Evolutionary conservation across 1,139 yeast species (phyloP), one percentile per base, ranked within the genome.

Genomic region (Geotrichum phurueaensis): DNA sequence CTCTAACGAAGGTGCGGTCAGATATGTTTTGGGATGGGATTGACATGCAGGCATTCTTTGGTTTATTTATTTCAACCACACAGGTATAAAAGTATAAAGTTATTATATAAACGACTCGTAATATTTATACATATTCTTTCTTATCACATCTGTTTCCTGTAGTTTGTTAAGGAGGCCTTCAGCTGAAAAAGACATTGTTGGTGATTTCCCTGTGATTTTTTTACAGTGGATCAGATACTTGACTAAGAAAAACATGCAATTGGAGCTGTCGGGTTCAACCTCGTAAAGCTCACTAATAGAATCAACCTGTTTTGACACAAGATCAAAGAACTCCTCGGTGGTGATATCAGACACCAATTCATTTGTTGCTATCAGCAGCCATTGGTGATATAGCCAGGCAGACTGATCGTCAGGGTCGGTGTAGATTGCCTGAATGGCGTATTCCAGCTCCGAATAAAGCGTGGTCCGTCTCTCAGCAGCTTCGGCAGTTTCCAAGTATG

Each of bases 371-470:
- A 85, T 81, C 13, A 91, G 73, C 23, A 94, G 76, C 98, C 98
- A 94, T 58, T 85, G 81, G 62, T 89, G 79, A 72, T 92, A 94
- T 3, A 87, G 80, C 98, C 99, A 94, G 0, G 90, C 86, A 0
- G 97, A 88, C 56, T 95, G 94, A 70, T 94, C 98, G 55, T 89
- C 96, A 0, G 96, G 92, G 71, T 94, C 98, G 67, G 96, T 90
- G 70, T 85, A 90, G 75, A 91, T 83, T 0, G 98, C 99, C 33
- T 90, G 87, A 62, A 86, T 86, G 55, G 90, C 79, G 66, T 88
- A 80, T 13, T 81, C 81, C 51, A 91, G 74, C 70, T 94, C 99
- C 45, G 78, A 76, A 0, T 67, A 64, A 20, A 90, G 70, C 56
- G 86, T 79, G 0, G 66, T 65, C 23, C 65, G 70, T 63, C 77